Evolutionary conservation across 1,139 yeast genomes (phyloP).

Genomic region (Meyerozyma sp.): DNA sequence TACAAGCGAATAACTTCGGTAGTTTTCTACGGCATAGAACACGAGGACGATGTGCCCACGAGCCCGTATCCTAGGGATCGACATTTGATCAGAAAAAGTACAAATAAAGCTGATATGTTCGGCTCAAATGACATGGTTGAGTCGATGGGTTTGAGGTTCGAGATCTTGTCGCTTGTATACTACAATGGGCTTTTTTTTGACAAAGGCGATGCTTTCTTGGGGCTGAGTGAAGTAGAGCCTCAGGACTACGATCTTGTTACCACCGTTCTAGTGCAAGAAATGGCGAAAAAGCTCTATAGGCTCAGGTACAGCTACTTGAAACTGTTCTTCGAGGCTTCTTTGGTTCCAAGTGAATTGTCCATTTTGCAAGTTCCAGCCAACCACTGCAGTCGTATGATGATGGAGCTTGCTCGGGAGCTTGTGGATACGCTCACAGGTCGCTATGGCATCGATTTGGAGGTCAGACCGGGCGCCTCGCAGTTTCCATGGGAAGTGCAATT

Average conservation of each 20-base stretch:
- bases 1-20: conserved; percentile 29
- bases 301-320: background rate
- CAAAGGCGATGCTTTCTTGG: background rate
- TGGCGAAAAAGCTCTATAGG: background rate
- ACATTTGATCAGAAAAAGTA: background rate
- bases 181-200: conserved; percentile 16
- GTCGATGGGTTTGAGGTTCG: conserved; percentile 25
- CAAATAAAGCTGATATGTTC: no score
- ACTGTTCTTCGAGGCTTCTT: background rate
- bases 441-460: background rate
- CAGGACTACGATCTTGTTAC: background rate
- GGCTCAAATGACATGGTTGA: conserved; percentile 17
- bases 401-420: conserved; percentile 1
- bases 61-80: background rate
- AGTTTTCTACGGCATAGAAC: conserved; percentile 24
- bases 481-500: background rate
- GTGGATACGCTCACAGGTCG: background rate
- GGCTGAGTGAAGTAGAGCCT: background rate
- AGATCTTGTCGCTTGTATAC: conserved; percentile 17
- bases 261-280: background rate
- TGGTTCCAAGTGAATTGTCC: background rate
- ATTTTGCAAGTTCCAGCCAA: background rate
- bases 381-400: background rate
- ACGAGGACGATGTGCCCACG: conserved; percentile 3
- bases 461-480: background rate